Percentiles rank a stretch among this genome's conserved stretches.
Conservation (phyloP, 2,329 filamentous ascomycete species). For the Sphaerulina vaccinii region DNA sequence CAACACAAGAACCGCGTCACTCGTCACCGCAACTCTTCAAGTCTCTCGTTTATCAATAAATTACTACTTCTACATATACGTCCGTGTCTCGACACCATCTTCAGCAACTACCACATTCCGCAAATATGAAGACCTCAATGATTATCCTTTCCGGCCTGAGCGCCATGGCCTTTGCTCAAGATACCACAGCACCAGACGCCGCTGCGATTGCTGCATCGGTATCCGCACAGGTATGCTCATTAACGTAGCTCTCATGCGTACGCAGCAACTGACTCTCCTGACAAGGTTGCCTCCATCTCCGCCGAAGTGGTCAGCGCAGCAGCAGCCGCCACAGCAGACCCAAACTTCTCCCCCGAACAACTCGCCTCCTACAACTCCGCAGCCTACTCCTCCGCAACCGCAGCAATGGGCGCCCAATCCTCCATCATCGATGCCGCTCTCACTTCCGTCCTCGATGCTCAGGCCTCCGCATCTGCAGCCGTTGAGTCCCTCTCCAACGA, state of each 20-base stretch:
- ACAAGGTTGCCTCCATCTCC: constrained; percentile 8
- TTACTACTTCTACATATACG: neutral
- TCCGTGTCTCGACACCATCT: too few relatives aligned
- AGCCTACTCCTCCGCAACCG: constrained; percentile 15
- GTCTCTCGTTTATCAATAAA: constrained; percentile 6
- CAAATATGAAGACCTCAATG: constrained; percentile 27
- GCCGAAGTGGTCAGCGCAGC: constrained; percentile 14
- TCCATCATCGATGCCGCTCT: constrained; percentile 19
- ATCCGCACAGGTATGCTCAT: neutral
- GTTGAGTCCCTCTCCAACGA: constrained; percentile 11
- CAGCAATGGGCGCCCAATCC: constrained; percentile 16
- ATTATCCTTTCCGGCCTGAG: constrained; percentile 27
- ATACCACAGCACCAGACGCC: constrained; percentile 2
- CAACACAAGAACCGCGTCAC: neutral
- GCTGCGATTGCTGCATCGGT: constrained; percentile 14
- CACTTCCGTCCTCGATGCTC: constrained; percentile 16
- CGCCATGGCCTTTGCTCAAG: constrained; percentile 26
- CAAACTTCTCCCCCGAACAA: constrained; percentile 15
- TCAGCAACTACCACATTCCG: neutral
- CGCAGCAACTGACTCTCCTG: neutral
- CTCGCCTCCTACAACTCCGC: constrained; percentile 22
- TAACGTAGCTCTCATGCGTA: too few relatives aligned
- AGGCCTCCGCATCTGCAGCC: constrained; percentile 12
- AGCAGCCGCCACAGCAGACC: constrained; percentile 14
- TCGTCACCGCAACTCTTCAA: neutral